Percentiles rank a stretch among this genome's conserved stretches.
phyloP scores from a whole-genome alignment of 805 yeast species.

The Candida methanosorbosa region DNA sequence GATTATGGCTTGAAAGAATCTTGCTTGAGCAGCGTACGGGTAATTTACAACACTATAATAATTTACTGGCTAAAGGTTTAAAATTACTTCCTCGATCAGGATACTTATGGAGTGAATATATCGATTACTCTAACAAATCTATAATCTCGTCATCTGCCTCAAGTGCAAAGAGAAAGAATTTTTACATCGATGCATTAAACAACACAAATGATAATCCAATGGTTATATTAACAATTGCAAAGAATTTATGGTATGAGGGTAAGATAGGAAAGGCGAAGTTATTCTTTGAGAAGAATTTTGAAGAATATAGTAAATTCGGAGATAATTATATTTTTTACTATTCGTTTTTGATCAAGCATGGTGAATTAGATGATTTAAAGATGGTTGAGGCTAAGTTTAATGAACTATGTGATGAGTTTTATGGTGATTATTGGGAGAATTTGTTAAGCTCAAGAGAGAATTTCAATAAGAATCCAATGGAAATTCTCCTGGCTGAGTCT shows the following conservation, averaged over 20 bases:
- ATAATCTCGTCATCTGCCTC: neutral
- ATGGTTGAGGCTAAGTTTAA: slow-evolving; percentile 25
- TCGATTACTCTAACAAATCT: slow-evolving; percentile 36
- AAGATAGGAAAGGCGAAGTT: slow-evolving; percentile 53
- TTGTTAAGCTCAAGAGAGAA: no score
- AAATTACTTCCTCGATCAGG: slow-evolving; percentile 51
- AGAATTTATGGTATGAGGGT: slow-evolving; percentile 56
- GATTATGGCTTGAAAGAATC: slow-evolving; percentile 52
- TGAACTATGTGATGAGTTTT: no score
- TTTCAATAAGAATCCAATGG: slow-evolving; percentile 9
- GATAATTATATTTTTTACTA: slow-evolving; percentile 71
- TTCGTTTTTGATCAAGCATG: slow-evolving; percentile 32
- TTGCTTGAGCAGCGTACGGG: slow-evolving; percentile 44
- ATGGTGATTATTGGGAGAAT: no score
- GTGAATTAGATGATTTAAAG: slow-evolving; percentile 27
- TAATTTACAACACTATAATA: slow-evolving; percentile 43
- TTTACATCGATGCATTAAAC: slow-evolving; percentile 63
- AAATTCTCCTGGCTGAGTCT: slow-evolving; percentile 2
- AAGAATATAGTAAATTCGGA: slow-evolving; percentile 50
- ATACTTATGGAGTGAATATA: slow-evolving; percentile 54
- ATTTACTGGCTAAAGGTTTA: slow-evolving; percentile 49
- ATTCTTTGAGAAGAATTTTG: slow-evolving; percentile 58
- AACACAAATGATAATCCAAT: slow-evolving; percentile 51
- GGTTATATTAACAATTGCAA: slow-evolving; percentile 58
- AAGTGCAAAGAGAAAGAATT: slow-evolving; percentile 33